phyloP scores from a whole-genome alignment of 1,139 yeast species.

The Hanseniaspora uvarum region DNA sequence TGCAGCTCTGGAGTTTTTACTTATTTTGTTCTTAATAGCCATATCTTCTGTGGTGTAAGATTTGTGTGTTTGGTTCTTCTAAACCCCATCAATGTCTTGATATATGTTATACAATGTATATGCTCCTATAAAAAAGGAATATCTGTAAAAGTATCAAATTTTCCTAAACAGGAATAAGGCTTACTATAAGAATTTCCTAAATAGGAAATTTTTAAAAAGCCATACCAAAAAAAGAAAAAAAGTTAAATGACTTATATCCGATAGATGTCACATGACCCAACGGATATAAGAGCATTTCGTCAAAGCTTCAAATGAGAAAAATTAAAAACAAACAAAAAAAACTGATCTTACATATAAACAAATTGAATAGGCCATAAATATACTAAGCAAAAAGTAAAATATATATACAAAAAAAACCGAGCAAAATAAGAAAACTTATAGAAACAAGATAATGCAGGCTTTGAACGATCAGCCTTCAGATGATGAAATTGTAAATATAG shows the following conservation, averaged over 20 bases:
- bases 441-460: neutral
- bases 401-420: neutral
- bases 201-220: neutral
- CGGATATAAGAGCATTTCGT: no score
- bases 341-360: no score
- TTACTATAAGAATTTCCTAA: neutral
- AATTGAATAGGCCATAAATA: no score
- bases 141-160: neutral
- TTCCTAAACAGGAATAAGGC: neutral
- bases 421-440: neutral
- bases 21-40: slow-evolving; percentile 35
- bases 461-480: slow-evolving; percentile 3
- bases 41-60: slow-evolving; percentile 18
- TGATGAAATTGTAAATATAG: slow-evolving; percentile 2
- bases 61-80: neutral
- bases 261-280: neutral
- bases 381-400: neutral
- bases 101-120: no score
- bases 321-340: no score
- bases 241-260: neutral
- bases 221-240: neutral
- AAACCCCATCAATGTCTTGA: neutral
- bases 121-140: neutral
- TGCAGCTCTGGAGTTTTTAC: slow-evolving; percentile 69
- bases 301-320: no score